Conservation (phyloP, 495 filamentous ascomycete species). For the Penicillium odoratum region DNA sequence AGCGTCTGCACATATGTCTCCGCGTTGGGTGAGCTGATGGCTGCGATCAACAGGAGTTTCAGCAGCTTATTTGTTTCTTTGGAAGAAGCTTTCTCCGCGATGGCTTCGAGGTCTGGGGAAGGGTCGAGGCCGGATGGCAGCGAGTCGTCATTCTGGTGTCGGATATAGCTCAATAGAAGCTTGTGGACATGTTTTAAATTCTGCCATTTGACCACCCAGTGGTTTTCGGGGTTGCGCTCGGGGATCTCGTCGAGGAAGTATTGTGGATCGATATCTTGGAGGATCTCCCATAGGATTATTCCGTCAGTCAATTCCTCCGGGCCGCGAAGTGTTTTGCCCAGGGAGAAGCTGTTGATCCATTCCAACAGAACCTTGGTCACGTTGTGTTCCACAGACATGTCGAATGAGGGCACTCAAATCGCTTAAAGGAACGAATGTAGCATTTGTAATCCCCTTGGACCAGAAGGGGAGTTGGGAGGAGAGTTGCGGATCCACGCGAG, state of each 20-base stretch:
- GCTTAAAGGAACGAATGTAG: conserved; percentile 17
- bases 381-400: conserved; percentile 48
- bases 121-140: conserved; percentile 50
- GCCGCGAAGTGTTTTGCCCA: conserved; percentile 44
- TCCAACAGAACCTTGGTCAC: conserved; percentile 55
- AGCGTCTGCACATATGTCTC: conserved; percentile 56
- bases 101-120: conserved; percentile 57
- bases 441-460: conserved; percentile 15
- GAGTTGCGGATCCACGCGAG: conserved; percentile 26
- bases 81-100: conserved; percentile 48
- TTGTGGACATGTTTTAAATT: conserved; percentile 70
- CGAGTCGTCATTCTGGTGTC: conserved; percentile 51
- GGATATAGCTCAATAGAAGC: conserved; percentile 64
- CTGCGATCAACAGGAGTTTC: conserved; percentile 62
- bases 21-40: conserved; percentile 57
- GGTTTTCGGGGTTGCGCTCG: conserved; percentile 51
- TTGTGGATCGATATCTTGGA: conserved; percentile 65
- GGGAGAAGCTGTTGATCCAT: conserved; percentile 58
- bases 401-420: conserved; percentile 10
- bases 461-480: conserved; percentile 1
- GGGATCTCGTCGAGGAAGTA: conserved; percentile 67
- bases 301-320: conserved; percentile 74
- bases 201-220: conserved; percentile 54
- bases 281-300: conserved; percentile 66
- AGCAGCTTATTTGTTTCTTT: conserved; percentile 58